Percentiles rank a stretch among this genome's conserved stretches.
Conservation (phyloP, 805 yeast species). For the Saturnispora besseyi region DNA sequence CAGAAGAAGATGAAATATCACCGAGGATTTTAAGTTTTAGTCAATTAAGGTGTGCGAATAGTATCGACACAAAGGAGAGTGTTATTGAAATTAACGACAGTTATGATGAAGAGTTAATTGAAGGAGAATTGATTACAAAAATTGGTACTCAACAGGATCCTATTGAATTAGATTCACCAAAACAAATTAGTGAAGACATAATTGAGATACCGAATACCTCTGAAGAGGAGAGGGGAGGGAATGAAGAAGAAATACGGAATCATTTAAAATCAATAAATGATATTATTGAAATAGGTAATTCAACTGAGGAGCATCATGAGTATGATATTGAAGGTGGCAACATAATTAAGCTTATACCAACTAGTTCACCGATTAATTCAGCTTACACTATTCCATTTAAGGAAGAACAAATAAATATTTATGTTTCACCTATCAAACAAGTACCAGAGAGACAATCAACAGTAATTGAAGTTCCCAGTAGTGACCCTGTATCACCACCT, state of each 20-base stretch:
- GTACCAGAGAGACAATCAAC: not conserved
- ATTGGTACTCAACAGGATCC: constrained; percentile 10
- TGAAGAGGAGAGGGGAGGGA: constrained; percentile 1
- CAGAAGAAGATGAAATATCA: not conserved
- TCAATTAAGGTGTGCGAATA: not conserved
- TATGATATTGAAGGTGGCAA: not conserved
- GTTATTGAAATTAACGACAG: constrained; percentile 3
- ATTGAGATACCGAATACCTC: constrained; percentile 10
- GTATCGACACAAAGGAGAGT: not conserved
- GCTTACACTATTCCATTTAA: not conserved
- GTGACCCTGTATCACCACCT: not conserved
- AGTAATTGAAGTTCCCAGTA: constrained; percentile 3
- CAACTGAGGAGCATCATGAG: constrained; percentile 1
- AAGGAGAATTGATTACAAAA: not conserved
- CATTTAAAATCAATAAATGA: not conserved
- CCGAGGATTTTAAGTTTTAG: not conserved
- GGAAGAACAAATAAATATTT: not conserved
- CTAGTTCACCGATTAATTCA: constrained; percentile 11
- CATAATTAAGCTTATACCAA: constrained; percentile 1
- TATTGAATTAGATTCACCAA: constrained; percentile 4
- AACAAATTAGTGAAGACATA: not conserved
- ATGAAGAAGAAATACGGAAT: not conserved
- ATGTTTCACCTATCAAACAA: constrained; percentile 1
- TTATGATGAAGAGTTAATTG: constrained; percentile 3
- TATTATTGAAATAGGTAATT: constrained; percentile 8